phyloP scores from a whole-genome alignment of 1,284 basidiomycete species.

The Irpex lacteus region DNA sequence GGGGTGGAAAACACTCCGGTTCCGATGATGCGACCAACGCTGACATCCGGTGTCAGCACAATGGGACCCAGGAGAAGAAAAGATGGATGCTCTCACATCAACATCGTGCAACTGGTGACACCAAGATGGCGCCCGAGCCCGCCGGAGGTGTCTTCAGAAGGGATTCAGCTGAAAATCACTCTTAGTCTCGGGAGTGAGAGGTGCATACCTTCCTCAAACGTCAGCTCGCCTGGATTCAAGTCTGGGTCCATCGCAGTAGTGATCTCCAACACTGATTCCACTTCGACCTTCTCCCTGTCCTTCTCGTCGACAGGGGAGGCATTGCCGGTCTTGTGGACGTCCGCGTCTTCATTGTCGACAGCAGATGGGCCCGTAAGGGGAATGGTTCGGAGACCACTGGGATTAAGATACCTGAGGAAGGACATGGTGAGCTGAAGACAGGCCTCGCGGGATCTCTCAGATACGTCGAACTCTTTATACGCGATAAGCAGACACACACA shows the following conservation, averaged over 20 bases:
- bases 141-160: slow-evolving; percentile 25
- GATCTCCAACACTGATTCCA: neutral
- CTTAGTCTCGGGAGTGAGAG: neutral
- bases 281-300: neutral
- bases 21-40: slow-evolving; percentile 54
- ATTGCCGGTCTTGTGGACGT: neutral
- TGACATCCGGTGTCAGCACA: slow-evolving; percentile 27
- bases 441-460: neutral
- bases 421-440: neutral
- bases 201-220: slow-evolving; percentile 21
- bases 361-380: too few species aligned
- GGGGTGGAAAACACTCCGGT: slow-evolving; percentile 67
- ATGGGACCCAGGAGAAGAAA: neutral
- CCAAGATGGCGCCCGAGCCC: slow-evolving; percentile 31
- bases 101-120: slow-evolving; percentile 29
- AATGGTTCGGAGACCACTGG: neutral
- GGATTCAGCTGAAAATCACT: neutral
- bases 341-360: neutral
- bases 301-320: neutral
- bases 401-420: neutral
- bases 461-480: neutral
- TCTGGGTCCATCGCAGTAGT: slow-evolving; percentile 3
- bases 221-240: slow-evolving; percentile 18
- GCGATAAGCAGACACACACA: neutral
- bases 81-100: slow-evolving; percentile 19